These are phyloP conservation scores for Talaromyces atroroseus DNA, from an alignment of 2,329 filamentous ascomycete genomes.

Conservation along the genomic window DNA sequence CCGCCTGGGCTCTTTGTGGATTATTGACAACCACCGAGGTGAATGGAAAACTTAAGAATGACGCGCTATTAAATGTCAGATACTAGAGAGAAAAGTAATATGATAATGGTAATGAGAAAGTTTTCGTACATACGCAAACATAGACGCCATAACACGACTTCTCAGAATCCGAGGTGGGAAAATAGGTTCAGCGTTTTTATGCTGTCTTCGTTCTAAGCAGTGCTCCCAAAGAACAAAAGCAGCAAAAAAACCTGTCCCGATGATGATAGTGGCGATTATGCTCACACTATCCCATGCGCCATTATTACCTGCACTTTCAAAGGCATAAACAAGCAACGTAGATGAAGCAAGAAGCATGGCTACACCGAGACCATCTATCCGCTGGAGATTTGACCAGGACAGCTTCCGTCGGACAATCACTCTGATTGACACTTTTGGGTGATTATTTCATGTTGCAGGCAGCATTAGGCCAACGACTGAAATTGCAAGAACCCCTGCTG, in stretches of 20 bases:
- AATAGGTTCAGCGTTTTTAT: conserved; percentile 27
- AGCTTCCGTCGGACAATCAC: neutral
- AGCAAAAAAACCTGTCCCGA: neutral
- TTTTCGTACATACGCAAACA: conserved; percentile 28
- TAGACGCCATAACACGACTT: conserved; percentile 26
- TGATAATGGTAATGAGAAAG: neutral
- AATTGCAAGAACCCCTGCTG: neutral
- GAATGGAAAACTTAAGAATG: conserved; percentile 19
- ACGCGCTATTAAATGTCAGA: neutral
- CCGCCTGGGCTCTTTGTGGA: conserved; percentile 33
- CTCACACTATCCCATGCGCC: conserved; percentile 14
- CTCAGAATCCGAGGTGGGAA: conserved; percentile 31
- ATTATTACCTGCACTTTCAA: conserved; percentile 15
- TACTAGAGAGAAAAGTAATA: neutral
- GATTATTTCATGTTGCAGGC: neutral
- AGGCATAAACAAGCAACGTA: conserved; percentile 15
- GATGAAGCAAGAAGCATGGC: conserved; percentile 18
- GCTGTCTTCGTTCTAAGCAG: conserved; percentile 16
- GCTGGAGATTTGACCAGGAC: conserved; percentile 4
- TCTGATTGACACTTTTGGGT: neutral
- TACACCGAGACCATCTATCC: conserved; percentile 30
- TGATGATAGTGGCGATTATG: conserved; percentile 11
- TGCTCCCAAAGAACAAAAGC: conserved; percentile 23
- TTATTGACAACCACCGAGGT: conserved; percentile 24
- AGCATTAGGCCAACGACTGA: neutral